Evolutionary conservation across 2,329 filamentous ascomycete genomes (phyloP).

Genomic region (Lachnum nothofagi): DNA sequence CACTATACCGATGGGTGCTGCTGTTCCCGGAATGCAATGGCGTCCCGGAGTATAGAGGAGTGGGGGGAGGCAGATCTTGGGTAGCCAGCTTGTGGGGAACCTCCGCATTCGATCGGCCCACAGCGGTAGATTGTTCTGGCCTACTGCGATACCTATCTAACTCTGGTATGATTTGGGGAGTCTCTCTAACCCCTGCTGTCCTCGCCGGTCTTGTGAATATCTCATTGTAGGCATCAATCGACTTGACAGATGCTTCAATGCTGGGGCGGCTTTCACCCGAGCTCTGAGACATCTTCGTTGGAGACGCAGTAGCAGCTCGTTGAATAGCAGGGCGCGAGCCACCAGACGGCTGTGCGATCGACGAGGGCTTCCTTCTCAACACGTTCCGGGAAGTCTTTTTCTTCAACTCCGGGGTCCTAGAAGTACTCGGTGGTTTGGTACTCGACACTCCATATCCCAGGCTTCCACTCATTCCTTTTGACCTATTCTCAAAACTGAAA

Average conservation of each 20-base stretch:
- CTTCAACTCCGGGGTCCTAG: conserved; percentile 18
- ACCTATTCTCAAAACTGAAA: conserved; percentile 16
- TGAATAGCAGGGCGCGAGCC: conserved; percentile 22
- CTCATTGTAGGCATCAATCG: conserved; percentile 33
- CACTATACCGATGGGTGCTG: conserved; percentile 41
- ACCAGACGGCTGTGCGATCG: conserved; percentile 37
- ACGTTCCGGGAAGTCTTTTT: conserved; percentile 38
- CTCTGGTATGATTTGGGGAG: conserved; percentile 48
- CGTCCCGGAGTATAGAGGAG: conserved; percentile 57
- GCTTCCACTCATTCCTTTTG: conserved; percentile 12
- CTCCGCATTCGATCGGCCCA: conserved; percentile 37
- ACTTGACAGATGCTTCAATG: conserved; percentile 21
- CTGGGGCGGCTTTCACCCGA: conserved; percentile 20
- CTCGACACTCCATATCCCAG: conserved; percentile 25
- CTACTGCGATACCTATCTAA: conserved; percentile 55
- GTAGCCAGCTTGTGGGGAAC: conserved; percentile 55
- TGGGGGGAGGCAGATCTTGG: conserved; percentile 62
- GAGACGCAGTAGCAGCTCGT: conserved; percentile 18
- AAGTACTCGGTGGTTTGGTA: conserved; percentile 9
- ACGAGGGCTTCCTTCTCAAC: conserved; percentile 47
- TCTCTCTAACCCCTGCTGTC: conserved; percentile 15
- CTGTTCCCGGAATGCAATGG: conserved; percentile 25
- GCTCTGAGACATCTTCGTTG: conserved; percentile 14
- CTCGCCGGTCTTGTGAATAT: conserved; percentile 36
- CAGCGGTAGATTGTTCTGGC: conserved; percentile 34